Evolutionary conservation across 768 basidiomycete species (phyloP).

Genomic region (Mycena alexandri): DNA sequence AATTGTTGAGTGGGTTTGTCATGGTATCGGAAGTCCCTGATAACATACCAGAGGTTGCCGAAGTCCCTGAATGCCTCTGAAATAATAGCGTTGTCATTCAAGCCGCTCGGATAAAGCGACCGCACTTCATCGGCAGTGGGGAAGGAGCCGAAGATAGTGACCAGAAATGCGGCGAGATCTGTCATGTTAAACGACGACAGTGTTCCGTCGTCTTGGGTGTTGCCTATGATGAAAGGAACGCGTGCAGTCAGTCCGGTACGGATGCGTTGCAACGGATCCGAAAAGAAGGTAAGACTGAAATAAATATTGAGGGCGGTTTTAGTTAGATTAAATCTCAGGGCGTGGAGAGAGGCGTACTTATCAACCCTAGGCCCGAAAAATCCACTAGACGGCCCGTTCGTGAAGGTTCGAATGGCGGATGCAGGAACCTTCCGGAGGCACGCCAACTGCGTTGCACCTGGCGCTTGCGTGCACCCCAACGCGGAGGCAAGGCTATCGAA

Average conservation of each 20-base stretch:
- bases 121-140: conserved; percentile 29
- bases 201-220: conserved; percentile 37
- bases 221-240: conserved; percentile 38
- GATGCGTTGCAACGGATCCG: conserved; percentile 35
- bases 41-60: conserved; percentile 34
- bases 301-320: no score
- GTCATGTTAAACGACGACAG: conserved; percentile 26
- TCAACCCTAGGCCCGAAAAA: conserved; percentile 24
- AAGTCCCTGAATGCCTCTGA: conserved; percentile 31
- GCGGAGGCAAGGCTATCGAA: conserved; percentile 33
- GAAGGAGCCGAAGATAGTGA: background rate
- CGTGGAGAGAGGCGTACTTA: conserved; percentile 25
- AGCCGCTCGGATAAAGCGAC: conserved; percentile 39
- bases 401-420: conserved; percentile 32
- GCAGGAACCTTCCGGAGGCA: conserved; percentile 42
- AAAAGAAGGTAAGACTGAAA: conserved; percentile 29
- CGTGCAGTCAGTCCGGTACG: conserved; percentile 26
- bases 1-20: no score
- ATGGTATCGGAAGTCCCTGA: no score
- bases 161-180: conserved; percentile 31
- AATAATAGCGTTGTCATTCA: conserved; percentile 37
- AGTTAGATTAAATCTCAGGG: background rate
- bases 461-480: conserved; percentile 35
- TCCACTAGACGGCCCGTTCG: conserved; percentile 33
- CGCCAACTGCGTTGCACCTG: conserved; percentile 37